Evolutionary conservation across 1,284 basidiomycete genomes (phyloP), one percentile per base, ranked within the genome.

Genomic region (Naganishia sp.): DNA sequence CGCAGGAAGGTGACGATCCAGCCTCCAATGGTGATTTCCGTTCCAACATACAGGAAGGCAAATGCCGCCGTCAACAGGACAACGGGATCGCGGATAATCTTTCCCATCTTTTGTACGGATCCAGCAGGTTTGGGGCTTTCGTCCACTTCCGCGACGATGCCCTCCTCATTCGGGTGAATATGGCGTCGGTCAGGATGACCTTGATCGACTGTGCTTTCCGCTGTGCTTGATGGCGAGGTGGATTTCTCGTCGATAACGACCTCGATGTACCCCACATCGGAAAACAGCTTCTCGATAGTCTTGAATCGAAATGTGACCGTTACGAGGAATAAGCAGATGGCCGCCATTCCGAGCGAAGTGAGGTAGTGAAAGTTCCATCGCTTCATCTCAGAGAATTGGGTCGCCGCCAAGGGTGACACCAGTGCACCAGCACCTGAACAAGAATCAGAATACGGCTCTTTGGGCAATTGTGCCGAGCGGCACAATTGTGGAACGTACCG

Each of bases 291-390:
- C 69, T 88, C 85, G 69, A 86, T 86, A 6, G 75, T 81, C 69
- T 84, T 83, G 18, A 85, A 76, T 9, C 82, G 80, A 77, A 89
- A 89, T 46, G 42, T 55, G 13, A 31, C 50, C 18, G 50, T 18
- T 2, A 86, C 82, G 3, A 74, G 44, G 10, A 81, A 69, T 4
- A 88, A 77, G 7, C 81, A 50, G 5, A 81, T 66, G 1, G 84
- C 63, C 0, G 85, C 82, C 5, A 89, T 74, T 0, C 81, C 86
- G 0, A 88, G 79, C 0, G 87, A 87, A 2, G 83, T 81, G 4
- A 88, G 76, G 72, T 85, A 90, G 73, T 88, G 84, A 73, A 84
- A 85, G 13, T 85, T 86, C 52, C 77, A 75, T 82, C 85, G 85
- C 76, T 5, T 71, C 46, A 65, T 70, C 64, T 84, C 81, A 21